Percentiles rank a stretch among this genome's conserved stretches.
Conservation (phyloP, 2,329 filamentous ascomycete species). For the Aspergillus texensis region DNA sequence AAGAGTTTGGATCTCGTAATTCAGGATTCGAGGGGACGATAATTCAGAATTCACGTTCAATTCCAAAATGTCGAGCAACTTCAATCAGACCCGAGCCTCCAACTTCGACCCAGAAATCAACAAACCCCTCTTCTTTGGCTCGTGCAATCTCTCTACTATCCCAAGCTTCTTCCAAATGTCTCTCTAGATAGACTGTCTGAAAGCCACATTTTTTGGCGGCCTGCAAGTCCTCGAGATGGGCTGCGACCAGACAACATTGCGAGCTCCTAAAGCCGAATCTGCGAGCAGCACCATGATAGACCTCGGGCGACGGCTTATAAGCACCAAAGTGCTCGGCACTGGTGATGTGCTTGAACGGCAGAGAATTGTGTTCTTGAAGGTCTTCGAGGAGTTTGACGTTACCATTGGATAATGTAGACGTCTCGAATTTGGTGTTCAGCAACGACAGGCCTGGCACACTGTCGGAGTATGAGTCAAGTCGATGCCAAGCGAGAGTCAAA, state of each 20-base stretch:
- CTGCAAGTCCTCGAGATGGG: background rate
- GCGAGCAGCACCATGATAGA: conserved; percentile 67
- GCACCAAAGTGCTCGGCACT: conserved; percentile 69
- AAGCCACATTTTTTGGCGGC: background rate
- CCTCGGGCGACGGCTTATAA: conserved; percentile 70
- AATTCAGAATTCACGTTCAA: conserved; percentile 1
- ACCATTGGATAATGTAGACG: conserved; percentile 72
- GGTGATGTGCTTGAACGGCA: conserved; percentile 52
- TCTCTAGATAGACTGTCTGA: background rate
- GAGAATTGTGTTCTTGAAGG: conserved; percentile 49
- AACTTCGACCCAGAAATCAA: conserved; percentile 49
- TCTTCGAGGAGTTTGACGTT: conserved; percentile 67
- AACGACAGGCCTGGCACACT: conserved; percentile 55
- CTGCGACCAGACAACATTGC: conserved; percentile 74
- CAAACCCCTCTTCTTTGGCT: conserved; percentile 59
- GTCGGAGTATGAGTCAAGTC: conserved; percentile 70
- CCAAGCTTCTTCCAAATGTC: background rate
- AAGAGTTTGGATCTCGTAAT: no score
- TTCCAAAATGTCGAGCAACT: conserved; percentile 20
- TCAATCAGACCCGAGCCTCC: conserved; percentile 20
- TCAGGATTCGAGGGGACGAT: no score
- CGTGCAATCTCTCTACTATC: conserved; percentile 52
- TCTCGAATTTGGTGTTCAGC: conserved; percentile 59
- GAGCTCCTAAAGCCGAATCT: conserved; percentile 57
- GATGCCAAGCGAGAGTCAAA: conserved; percentile 69